Base-by-base conservation (phyloP, 495 filamentous ascomycete genomes). In the Penicillium coprophilum region DNA sequence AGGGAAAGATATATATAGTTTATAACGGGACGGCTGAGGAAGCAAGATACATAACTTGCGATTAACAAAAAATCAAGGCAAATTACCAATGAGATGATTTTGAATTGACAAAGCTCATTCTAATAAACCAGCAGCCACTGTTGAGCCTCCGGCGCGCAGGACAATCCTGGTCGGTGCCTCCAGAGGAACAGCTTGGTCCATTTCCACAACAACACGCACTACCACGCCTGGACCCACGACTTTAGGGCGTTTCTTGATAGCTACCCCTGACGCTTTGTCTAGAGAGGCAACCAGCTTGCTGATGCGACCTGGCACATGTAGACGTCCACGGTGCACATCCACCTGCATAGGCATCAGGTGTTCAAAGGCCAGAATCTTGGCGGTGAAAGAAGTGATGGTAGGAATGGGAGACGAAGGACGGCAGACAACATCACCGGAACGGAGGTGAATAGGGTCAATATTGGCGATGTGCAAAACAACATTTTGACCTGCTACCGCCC, bases 401-500 rank as follows among this genome's bases (percentile, higher is more conserved):
- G 75, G 68, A 40, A 96, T 87, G 0, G 90, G 89, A 5, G 83
- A 71, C 12, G 79, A 73, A 1, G 85, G 77, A 40, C 83, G 77
- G 74, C 92, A 96, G 34, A 96, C 71, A 20, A 97, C 87, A 64
- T 98, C 93, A 11, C 94, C 94, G 9, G 85, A 80, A 41, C 85
- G 85, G 9, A 97, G 80, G 65, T 96, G 88, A 15, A 88, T 80
- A 2, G 87, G 80, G 57, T 97, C 91, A 64, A 96, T 92, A 53
- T 90, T 89, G n/a, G 82, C 79, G 50, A 98, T 80, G 64, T 96
- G 88, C 19, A 98, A 71, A 2, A 86, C 84, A 10, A 88, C 83
- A 53, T 96, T 96, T 64, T 97, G 91, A 13, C 95, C 92, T 2
- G 92, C 94, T n/a, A 97, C 92, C 4, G 91, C 94, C 92, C 91